A percentile compares a stretch with the other conserved stretches of the same genome.
Evolutionary conservation across 306 rosid species (phyloP).

Genomic region (Castanospermum australe): DNA sequence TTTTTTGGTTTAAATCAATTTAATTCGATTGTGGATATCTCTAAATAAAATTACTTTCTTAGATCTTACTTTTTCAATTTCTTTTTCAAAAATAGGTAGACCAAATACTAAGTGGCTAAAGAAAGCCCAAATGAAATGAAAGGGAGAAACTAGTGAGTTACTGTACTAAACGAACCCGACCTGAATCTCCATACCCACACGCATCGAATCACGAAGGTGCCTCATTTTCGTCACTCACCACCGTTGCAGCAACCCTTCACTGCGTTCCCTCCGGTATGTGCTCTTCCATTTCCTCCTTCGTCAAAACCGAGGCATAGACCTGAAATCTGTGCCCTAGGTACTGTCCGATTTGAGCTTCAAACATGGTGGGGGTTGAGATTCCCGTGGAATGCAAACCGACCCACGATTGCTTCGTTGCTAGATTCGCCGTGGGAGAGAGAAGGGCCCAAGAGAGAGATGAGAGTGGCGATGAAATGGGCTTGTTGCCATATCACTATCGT

Average conservation of each 20-base stretch:
- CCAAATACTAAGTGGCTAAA: no score
- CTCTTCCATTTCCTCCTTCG: background rate
- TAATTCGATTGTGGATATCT: no score
- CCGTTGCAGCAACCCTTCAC: background rate
- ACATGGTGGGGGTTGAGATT: background rate
- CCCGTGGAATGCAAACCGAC: background rate
- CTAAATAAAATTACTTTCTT: no score
- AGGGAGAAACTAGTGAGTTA: no score
- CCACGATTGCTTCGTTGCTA: background rate
- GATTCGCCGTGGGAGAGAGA: background rate
- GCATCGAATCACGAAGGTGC: no score
- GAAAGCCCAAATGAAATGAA: no score
- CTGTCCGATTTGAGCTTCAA: background rate
- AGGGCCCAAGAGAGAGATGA: background rate
- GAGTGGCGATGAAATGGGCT: background rate
- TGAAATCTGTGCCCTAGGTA: constrained; percentile 10
- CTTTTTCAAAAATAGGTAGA: no score
- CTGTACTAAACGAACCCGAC: no score
- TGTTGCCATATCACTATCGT: background rate
- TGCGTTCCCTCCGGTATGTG: background rate
- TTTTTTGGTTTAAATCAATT: no score
- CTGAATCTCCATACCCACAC: no score
- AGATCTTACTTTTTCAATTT: no score
- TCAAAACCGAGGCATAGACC: background rate
- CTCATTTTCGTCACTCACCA: background rate